Percentiles rank a stretch among this genome's conserved stretches.
These are phyloP conservation scores for Ophiostoma himal-ulmi DNA, from an alignment of 2,329 filamentous ascomycete genomes.

Conservation along the genomic window DNA sequence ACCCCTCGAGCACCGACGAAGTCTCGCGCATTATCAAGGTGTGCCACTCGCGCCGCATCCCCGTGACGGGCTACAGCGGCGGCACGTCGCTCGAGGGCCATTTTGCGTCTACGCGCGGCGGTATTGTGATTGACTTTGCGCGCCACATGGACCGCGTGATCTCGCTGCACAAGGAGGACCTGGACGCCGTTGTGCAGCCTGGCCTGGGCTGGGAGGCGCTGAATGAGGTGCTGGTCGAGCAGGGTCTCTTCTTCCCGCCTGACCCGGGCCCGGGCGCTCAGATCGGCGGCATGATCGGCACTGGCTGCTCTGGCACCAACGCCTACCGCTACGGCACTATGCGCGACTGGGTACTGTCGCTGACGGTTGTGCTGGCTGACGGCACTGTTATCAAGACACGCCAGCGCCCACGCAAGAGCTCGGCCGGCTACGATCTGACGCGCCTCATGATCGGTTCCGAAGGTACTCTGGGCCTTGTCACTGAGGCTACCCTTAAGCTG, in stretches of 20 bases:
- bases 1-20: conserved; percentile 71
- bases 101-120: conserved; percentile 74
- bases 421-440: conserved; percentile 86
- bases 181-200: conserved; percentile 71
- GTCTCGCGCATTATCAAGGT: conserved; percentile 84
- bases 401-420: conserved; percentile 81
- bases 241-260: conserved; percentile 84
- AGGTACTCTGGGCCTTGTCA: conserved; percentile 84
- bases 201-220: conserved; percentile 82
- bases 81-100: conserved; percentile 88
- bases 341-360: conserved; percentile 83
- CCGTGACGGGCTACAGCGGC: conserved; percentile 80
- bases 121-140: conserved; percentile 75
- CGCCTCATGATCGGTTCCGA: conserved; percentile 86
- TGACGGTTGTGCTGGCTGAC: conserved; percentile 86
- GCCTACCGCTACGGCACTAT: conserved; percentile 91
- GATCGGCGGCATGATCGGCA: conserved; percentile 86
- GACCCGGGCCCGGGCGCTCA: conserved; percentile 86
- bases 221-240: conserved; percentile 67
- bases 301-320: conserved; percentile 71
- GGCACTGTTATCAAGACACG: conserved; percentile 85
- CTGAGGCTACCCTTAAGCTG: conserved; percentile 83
- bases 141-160: conserved; percentile 77
- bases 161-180: conserved; percentile 67
- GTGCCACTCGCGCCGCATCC: conserved; percentile 73